Evolutionary conservation across 2,329 filamentous ascomycete genomes (phyloP), one percentile per base, ranked within the genome.

Genomic region (Canariomyces notabilis): DNA sequence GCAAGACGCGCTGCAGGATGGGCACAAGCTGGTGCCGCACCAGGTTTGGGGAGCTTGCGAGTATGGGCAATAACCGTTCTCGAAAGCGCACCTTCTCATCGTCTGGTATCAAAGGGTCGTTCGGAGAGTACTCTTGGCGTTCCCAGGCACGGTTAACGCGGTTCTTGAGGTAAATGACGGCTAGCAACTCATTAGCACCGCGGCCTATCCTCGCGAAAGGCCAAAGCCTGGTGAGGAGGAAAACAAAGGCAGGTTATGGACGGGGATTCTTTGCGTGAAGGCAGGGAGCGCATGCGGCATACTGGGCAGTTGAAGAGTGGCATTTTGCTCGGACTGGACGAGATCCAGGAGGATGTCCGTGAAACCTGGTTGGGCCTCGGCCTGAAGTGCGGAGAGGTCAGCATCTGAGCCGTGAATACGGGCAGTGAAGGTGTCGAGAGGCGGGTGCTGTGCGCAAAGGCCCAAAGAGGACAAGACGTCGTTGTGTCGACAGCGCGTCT

Each of bases 121-220:
- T 77, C 53, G 83, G 79, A 63, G 78, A 82, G 56, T 91, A 85
- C 56, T 94, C 87, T 61, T 77, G 76, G 53, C 80, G 82, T 46
- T 84, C 79, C 93, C 93, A 98, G 60, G 88, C 89, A 64, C 90
- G 86, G 67, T 87, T 91, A 66, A 97, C 86, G 64, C 90, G 86
- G 72, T 98, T 97, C 74, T 98, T 98, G 66, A 97, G 82, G 71
- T 97, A 98, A 59, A 98, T 88, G 63, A 91, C 90, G 62, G 89
- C 91, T 96, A 67, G 23, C 38, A 47, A 38, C 42, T 38, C 45
- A 48, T 57, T 43, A 55, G 42, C 46, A 46, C 48, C 58, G 33
- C 36, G 36, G 22, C 41, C 26, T 9, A 29, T 8, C 9, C 26
- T 11, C 20, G 20, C 5, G n/a, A 19, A n/a, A 18, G 29, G 34